Evolutionary conservation across 352 stramenopile species (phyloP).

Genomic region (Phytophthora pseudosyringae): DNA sequence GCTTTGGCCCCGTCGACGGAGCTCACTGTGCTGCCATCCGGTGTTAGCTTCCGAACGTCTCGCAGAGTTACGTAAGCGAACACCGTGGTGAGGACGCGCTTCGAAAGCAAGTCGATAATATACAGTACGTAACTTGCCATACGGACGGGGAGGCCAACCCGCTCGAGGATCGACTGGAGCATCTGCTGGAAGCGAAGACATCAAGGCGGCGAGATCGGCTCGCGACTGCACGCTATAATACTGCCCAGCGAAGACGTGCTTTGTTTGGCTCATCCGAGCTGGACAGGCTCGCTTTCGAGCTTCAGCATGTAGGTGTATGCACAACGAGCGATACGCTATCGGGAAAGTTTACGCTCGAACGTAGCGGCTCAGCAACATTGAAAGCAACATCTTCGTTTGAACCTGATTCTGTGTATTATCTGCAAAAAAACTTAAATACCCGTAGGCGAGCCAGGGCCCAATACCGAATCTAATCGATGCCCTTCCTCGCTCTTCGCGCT

Average conservation of each 20-base stretch:
- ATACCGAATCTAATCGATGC: slow-evolving; percentile 23
- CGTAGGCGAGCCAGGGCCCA: slow-evolving; percentile 20
- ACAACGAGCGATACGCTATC: not conserved
- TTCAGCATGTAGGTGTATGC: slow-evolving; percentile 14
- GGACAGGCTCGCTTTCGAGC: slow-evolving; percentile 16
- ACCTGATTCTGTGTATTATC: slow-evolving; percentile 28
- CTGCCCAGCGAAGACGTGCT: not conserved
- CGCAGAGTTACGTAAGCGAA: slow-evolving; percentile 4
- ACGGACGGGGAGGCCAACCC: not conserved
- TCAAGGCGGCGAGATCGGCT: slow-evolving; percentile 5
- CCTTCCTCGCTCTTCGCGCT: slow-evolving; percentile 21
- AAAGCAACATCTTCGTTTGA: slow-evolving; percentile 3
- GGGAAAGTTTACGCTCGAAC: no score
- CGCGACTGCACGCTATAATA: slow-evolving; percentile 8
- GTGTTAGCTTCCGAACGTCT: slow-evolving; percentile 5
- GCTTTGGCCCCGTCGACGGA: not conserved
- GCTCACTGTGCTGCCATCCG: slow-evolving; percentile 1
- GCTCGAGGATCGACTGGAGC: slow-evolving; percentile 7
- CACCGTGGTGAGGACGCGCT: not conserved
- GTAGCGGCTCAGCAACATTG: no score
- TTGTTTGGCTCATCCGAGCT: not conserved
- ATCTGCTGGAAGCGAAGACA: slow-evolving; percentile 34
- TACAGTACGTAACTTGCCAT: not conserved
- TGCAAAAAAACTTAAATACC: slow-evolving; percentile 44
- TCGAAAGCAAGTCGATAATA: not conserved